phyloP scores from a whole-genome alignment of 805 yeast genomes.

The Candida dajiaensis region DNA sequence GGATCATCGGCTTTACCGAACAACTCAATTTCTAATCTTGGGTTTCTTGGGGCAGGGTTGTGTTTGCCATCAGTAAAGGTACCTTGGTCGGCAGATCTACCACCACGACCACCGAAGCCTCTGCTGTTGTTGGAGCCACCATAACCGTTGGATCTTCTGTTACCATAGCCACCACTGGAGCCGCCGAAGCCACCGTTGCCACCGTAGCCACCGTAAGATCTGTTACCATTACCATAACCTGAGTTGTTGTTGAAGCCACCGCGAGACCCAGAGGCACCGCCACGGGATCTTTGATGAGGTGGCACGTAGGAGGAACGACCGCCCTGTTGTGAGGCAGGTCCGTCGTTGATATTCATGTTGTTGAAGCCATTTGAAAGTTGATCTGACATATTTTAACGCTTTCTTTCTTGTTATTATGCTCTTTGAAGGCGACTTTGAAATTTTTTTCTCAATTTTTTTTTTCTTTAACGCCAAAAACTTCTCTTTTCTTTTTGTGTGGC shows the following conservation, averaged over 20 bases:
- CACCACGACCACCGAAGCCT: slow-evolving; percentile 28
- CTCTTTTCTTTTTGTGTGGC: slow-evolving; percentile 2
- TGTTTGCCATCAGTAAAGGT: slow-evolving; percentile 84
- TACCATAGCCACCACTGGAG: slow-evolving; percentile 25
- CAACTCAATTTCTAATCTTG: slow-evolving; percentile 66
- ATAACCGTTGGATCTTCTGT: slow-evolving; percentile 29
- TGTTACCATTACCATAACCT: slow-evolving; percentile 8
- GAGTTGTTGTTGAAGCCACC: slow-evolving; percentile 4
- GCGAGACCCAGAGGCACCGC: slow-evolving; percentile 5
- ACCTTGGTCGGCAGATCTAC: slow-evolving; percentile 57
- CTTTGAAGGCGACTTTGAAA: background rate
- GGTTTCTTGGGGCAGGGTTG: slow-evolving; percentile 70
- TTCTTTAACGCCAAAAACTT: background rate
- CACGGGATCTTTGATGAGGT: slow-evolving; percentile 42
- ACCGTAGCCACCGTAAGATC: slow-evolving; percentile 10
- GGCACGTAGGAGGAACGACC: slow-evolving; percentile 43
- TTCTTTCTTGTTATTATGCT: background rate
- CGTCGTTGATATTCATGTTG: slow-evolving; percentile 45
- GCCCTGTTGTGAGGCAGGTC: slow-evolving; percentile 17
- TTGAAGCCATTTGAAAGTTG: slow-evolving; percentile 47
- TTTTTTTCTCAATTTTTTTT: background rate
- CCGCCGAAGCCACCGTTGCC: slow-evolving; percentile 22
- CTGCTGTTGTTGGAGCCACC: slow-evolving; percentile 18
- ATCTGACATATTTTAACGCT: slow-evolving; percentile 38
- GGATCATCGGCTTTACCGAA: slow-evolving; percentile 73